These are phyloP conservation scores for Mrakia gelida DNA, from an alignment of 768 basidiomycete genomes.

Conservation along the genomic window DNA sequence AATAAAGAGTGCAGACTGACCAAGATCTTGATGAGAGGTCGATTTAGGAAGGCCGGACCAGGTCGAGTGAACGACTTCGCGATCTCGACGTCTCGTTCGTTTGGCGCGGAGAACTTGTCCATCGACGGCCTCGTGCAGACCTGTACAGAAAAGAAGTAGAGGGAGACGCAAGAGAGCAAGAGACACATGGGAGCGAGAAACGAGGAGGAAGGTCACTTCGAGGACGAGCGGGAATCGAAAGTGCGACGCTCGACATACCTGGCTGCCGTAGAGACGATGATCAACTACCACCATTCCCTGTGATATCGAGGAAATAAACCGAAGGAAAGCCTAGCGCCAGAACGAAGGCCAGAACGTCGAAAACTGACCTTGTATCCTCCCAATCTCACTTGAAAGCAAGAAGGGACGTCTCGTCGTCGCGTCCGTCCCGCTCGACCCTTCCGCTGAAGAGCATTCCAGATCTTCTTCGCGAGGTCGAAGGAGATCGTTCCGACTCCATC, in stretches of 20 bases:
- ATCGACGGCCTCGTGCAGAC: neutral
- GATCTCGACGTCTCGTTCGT: slow-evolving; percentile 56
- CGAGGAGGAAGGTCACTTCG: neutral
- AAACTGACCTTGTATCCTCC: slow-evolving; percentile 59
- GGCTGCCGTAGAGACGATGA: slow-evolving; percentile 51
- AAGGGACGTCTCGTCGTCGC: slow-evolving; percentile 38
- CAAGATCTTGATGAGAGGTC: slow-evolving; percentile 69
- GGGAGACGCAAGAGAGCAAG: no score
- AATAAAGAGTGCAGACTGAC: neutral
- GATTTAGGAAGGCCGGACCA: slow-evolving; percentile 64
- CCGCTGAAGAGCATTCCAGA: slow-evolving; percentile 53
- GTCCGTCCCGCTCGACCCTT: slow-evolving; percentile 7
- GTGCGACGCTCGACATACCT: slow-evolving; percentile 55
- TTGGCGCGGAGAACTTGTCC: slow-evolving; percentile 50
- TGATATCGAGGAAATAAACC: no score
- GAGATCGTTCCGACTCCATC: slow-evolving; percentile 70
- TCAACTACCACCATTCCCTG: slow-evolving; percentile 72
- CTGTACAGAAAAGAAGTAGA: no score
- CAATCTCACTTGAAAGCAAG: slow-evolving; percentile 67
- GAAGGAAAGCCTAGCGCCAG: no score
- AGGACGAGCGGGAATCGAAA: neutral
- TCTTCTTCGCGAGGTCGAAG: slow-evolving; percentile 52
- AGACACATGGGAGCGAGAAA: no score
- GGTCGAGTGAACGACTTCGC: slow-evolving; percentile 62
- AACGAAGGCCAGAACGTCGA: no score